Evolutionary conservation across 2,329 filamentous ascomycete genomes (phyloP), one percentile per base, ranked within the genome.

Genomic region (Colletotrichum sp.): DNA sequence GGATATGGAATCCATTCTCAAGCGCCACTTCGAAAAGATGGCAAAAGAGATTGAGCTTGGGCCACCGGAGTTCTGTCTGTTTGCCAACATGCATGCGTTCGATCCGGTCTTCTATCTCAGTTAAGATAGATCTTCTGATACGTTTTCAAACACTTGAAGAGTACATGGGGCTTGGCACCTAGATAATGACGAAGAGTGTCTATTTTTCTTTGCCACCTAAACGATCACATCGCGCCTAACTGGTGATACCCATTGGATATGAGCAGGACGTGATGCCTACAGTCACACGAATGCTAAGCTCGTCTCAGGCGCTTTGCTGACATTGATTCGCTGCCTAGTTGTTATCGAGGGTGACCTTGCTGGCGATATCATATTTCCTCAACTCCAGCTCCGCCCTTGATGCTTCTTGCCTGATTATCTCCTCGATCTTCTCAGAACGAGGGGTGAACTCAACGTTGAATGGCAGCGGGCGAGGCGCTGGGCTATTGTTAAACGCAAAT

Each of bases 221-320:
- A 43, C 18, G 39, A 43, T 9, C 5, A n/a, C 18, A 43, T 43
- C 5, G 8, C 5, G 39, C 18, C 5, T n/a, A 43, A n/a, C 18
- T 43, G 0, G 5, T n/a, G 8, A n/a, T 2, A n/a, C 0, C 18
- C 2, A 4, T 6, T n/a, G 39, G 39, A 43, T 43, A 43, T 6
- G 5, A n/a, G 39, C 18, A n/a, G 3, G 39, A 43, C 18, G 39
- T 43, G 18, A 43, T 43, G 8, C 39, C 18, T 43, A 4, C 2
- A 3, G 39, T 10, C 1, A 43, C 8, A n/a, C 8, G 39, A 43
- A 18, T 43, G 36, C 36, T 5, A 0, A 5, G 0, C 5, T 43
- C 5, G 5, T 43, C 39, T 43, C 5, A 6, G 39, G 18, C 39
- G 39, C 5, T 43, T n/a, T 43, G 5, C 8, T 5, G 39, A 43